Conservation (phyloP, 2,329 filamentous ascomycete species). For the Alternaria atra region DNA sequence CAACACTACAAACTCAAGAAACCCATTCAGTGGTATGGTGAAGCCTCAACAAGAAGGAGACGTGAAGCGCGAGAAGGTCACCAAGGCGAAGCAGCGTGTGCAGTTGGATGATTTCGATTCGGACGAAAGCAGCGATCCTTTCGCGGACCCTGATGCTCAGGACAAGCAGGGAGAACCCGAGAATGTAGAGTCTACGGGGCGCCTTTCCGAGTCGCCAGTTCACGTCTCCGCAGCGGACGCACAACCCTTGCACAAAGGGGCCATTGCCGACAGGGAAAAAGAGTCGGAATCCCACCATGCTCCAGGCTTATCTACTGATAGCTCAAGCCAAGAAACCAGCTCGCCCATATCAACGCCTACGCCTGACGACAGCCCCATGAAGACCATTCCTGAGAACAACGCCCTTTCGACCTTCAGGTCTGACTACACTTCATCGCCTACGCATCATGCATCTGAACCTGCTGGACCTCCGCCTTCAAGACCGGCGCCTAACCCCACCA, state of each 20-base stretch:
- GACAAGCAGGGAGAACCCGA: slow-evolving; percentile 33
- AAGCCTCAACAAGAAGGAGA: slow-evolving; percentile 54
- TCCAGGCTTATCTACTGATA: slow-evolving; percentile 74
- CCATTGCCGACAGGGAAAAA: slow-evolving; percentile 28
- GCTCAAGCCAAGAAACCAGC: slow-evolving; percentile 70
- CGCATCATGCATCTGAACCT: slow-evolving; percentile 28
- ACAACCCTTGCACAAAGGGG: slow-evolving; percentile 45
- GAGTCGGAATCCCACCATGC: slow-evolving; percentile 55
- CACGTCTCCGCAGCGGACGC: slow-evolving; percentile 67
- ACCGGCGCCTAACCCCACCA: slow-evolving; percentile 50
- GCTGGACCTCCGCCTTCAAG: slow-evolving; percentile 36
- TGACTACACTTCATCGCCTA: slow-evolving; percentile 33
- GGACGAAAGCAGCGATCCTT: slow-evolving; percentile 59
- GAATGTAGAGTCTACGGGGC: slow-evolving; percentile 34
- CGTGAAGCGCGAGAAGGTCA: slow-evolving; percentile 65
- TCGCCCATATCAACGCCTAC: slow-evolving; percentile 50
- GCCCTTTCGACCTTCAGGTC: slow-evolving; percentile 28
- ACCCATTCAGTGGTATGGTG: slow-evolving; percentile 44
- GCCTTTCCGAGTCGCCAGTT: slow-evolving; percentile 73
- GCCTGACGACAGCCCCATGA: slow-evolving; percentile 44
- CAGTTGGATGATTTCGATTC: slow-evolving; percentile 77
- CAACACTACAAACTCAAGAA: slow-evolving; percentile 38
- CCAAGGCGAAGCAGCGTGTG: slow-evolving; percentile 68
- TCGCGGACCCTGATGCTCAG: slow-evolving; percentile 51
- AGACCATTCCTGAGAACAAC: slow-evolving; percentile 36